A percentile compares a stretch with the other conserved stretches of the same genome.
phyloP scores from a whole-genome alignment of 2,329 filamentous ascomycete genomes.

The Fusarium sp. region DNA sequence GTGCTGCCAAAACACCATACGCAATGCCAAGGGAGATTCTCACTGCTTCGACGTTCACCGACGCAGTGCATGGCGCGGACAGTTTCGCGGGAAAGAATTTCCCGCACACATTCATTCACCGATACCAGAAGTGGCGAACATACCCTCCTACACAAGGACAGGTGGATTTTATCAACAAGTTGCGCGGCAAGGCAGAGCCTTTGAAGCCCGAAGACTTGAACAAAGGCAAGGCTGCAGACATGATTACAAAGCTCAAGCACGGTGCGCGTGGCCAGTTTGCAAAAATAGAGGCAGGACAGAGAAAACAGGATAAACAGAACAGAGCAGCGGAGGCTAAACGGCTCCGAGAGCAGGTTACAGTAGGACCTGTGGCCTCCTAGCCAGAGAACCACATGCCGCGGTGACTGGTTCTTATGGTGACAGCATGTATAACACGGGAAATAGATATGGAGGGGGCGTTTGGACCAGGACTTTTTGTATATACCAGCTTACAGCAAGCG shows the following conservation, averaged over 20 bases:
- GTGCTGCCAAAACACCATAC: slow-evolving; percentile 67
- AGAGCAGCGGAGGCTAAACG: slow-evolving; percentile 54
- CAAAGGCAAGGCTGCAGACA: slow-evolving; percentile 85
- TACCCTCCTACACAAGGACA: slow-evolving; percentile 72
- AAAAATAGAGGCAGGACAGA: slow-evolving; percentile 63
- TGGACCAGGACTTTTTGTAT: neutral
- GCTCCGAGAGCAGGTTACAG: slow-evolving; percentile 63
- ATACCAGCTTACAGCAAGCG: neutral
- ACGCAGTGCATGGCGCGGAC: slow-evolving; percentile 87
- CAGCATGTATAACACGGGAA: slow-evolving; percentile 30
- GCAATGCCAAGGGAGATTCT: slow-evolving; percentile 77
- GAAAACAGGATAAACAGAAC: slow-evolving; percentile 56
- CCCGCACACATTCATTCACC: slow-evolving; percentile 73
- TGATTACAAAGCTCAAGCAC: slow-evolving; percentile 92
- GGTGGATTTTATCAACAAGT: slow-evolving; percentile 75
- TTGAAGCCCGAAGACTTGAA: slow-evolving; percentile 69
- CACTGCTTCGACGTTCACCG: slow-evolving; percentile 71
- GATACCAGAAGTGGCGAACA: slow-evolving; percentile 76
- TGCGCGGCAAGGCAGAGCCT: slow-evolving; percentile 64
- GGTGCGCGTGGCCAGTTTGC: slow-evolving; percentile 76
- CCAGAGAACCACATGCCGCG: slow-evolving; percentile 6
- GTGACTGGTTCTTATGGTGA: slow-evolving; percentile 21
- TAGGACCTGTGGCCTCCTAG: slow-evolving; percentile 60
- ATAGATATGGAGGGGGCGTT: slow-evolving; percentile 16
- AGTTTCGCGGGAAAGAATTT: slow-evolving; percentile 78